phyloP scores from a whole-genome alignment of 768 basidiomycete species.

The Mycena alexandri region DNA sequence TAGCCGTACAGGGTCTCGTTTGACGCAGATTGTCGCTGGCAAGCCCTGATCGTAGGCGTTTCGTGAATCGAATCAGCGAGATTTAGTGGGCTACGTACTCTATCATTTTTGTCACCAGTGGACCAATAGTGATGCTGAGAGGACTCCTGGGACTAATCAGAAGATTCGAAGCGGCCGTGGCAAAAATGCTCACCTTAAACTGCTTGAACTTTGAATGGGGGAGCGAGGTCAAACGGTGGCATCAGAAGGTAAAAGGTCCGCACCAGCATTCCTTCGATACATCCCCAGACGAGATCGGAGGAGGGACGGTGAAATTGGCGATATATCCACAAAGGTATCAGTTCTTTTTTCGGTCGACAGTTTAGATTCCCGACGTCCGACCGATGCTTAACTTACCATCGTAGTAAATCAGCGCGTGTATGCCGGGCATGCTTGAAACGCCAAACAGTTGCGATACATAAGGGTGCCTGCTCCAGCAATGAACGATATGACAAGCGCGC shows the following conservation, averaged over 20 bases:
- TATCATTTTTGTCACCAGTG: background rate
- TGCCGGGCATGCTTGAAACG: background rate
- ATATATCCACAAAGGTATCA: constrained; percentile 12
- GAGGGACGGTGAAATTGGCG: constrained; percentile 9
- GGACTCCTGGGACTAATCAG: background rate
- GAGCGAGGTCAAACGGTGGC: background rate
- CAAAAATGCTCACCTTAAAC: constrained; percentile 7
- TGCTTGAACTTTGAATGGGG: constrained; percentile 12
- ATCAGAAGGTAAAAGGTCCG: background rate
- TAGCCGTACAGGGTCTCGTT: background rate
- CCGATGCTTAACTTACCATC: background rate
- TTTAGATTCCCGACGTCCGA: background rate
- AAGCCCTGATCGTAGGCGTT: background rate
- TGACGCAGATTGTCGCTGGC: constrained; percentile 9
- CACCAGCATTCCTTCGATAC: constrained; percentile 20
- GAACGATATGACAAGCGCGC: background rate
- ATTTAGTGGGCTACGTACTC: background rate
- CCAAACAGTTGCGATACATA: constrained; percentile 26
- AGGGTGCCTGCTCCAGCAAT: background rate
- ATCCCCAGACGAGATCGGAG: constrained; percentile 20
- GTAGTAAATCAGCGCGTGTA: constrained; percentile 14
- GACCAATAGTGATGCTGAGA: constrained; percentile 5
- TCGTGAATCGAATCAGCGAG: background rate
- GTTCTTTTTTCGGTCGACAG: background rate
- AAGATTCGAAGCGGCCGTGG: background rate